These are phyloP conservation scores for Populus deltoides DNA, from an alignment of 345 rosid genomes.

Conservation along the genomic window DNA sequence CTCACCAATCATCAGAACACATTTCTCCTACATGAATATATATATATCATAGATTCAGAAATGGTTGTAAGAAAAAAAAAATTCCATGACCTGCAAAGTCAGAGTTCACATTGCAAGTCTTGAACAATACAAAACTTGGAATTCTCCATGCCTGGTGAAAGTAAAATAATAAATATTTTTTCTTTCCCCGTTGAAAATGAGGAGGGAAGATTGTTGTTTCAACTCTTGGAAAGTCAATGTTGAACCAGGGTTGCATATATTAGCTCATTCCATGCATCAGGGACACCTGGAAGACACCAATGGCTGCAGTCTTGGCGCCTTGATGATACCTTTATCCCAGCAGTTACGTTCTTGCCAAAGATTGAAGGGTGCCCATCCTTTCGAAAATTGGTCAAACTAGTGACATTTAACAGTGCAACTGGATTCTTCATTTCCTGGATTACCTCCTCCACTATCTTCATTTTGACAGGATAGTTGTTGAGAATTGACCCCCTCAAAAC, in stretches of 20 bases:
- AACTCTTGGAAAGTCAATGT: constrained; percentile 18
- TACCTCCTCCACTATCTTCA: constrained; percentile 87
- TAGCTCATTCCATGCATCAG: constrained; percentile 93
- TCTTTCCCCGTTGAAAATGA: neutral
- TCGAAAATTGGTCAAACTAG: constrained; percentile 81
- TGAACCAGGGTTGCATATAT: constrained; percentile 61
- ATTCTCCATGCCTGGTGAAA: neutral
- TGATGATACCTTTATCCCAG: constrained; percentile 37
- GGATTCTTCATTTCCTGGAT: constrained; percentile 53
- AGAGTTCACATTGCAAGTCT: neutral
- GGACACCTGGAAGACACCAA: constrained; percentile 96
- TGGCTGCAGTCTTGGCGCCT: constrained; percentile 91
- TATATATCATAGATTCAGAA: neutral
- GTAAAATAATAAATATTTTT: neutral
- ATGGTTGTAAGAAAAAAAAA: neutral
- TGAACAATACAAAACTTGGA: neutral
- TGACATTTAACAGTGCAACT: constrained; percentile 66
- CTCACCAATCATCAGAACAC: neutral
- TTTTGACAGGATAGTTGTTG: constrained; percentile 65
- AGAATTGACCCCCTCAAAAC: constrained; percentile 56
- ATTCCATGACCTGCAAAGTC: neutral
- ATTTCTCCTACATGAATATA: neutral
- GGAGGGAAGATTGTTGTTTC: neutral
- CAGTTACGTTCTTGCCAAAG: constrained; percentile 52
- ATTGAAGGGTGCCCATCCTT: constrained; percentile 91